Base-by-base conservation (phyloP, 2,329 filamentous ascomycete genomes). In the Colletotrichum navitas region DNA sequence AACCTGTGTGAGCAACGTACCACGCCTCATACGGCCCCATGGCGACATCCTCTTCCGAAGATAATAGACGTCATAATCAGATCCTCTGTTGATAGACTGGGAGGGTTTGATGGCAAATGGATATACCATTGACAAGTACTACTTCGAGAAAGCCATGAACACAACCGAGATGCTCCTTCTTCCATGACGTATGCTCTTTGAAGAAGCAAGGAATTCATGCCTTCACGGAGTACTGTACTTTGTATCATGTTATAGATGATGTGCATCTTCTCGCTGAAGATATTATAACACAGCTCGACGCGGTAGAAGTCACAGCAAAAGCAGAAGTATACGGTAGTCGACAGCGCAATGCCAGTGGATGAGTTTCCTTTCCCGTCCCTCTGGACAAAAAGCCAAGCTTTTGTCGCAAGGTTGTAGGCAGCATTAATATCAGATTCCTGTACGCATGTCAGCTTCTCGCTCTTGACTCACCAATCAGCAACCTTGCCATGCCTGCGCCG, bases 161-260 rank as follows among this genome's bases (percentile, higher is more conserved):
- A 8, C 64, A 67, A 36, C 26, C 36, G 45, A 66, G 16, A 6
- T 67, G 64, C 36, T 67, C 56, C 7, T 54, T 67, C 29, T 55
- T 47, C 56, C 56, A 67, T 5, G 39, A 49, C 3, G 47, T 14
- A 6, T 52, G 36, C 24, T 16, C 45, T 11, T 3, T 16, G n/a
- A 66, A 67, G 14, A 62, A 62, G 26, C 36, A 62, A n/a, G 8
- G 4, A 2, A 2, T 29, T 26, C 5, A 54, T 52, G 29, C 6
- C 32, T 10, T 34, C 45, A 5, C 43, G 45, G 16, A 60, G 41
- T 14, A 41, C 29, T 24, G 21, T 21, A 18, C 34, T 61, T 14
- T 41, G 39, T 41, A 41, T 41, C 5, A 16, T 3, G 39, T 14
- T 1, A 10, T 41, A 4, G 39, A 41, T 14, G 14, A 41, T 16